phyloP scores from a whole-genome alignment of 176 grass and related monocot genomes.

The Aegilops tauschii region DNA sequence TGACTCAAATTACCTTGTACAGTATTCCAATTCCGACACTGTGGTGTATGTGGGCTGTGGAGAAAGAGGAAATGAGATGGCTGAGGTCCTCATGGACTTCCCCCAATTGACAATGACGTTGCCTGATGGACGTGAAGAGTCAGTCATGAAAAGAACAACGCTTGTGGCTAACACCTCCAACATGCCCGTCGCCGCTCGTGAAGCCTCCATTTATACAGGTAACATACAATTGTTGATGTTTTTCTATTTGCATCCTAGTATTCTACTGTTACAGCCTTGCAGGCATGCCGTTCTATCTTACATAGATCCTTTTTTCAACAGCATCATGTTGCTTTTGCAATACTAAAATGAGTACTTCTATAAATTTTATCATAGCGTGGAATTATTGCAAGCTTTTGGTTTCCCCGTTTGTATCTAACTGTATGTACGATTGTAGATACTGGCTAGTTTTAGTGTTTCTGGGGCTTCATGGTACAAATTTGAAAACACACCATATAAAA shows the following conservation, averaged over 20 bases:
- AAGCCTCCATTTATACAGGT: conserved; percentile 93
- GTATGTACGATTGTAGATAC: background rate
- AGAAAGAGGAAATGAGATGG: conserved; percentile 94
- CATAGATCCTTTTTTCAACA: background rate
- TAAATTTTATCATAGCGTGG: background rate
- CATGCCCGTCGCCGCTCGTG: conserved; percentile 92
- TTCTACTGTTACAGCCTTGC: background rate
- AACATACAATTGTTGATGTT: conserved; percentile 4
- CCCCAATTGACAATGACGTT: conserved; percentile 82
- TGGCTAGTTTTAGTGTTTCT: background rate
- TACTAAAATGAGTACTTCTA: background rate
- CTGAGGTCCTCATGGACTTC: conserved; percentile 91
- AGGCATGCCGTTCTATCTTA: background rate
- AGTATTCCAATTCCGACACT: conserved; percentile 85
- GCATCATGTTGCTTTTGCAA: background rate
- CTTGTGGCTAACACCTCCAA: conserved; percentile 92
- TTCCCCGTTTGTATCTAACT: background rate
- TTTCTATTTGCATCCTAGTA: background rate
- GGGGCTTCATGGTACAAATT: background rate
- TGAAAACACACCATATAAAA: background rate
- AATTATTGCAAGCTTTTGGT: conserved; percentile 1
- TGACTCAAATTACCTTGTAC: conserved; percentile 28
- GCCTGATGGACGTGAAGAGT: conserved; percentile 89
- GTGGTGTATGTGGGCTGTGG: conserved; percentile 87
- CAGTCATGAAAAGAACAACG: conserved; percentile 86